Conservation (phyloP, 768 basidiomycete species). For the Mrakia blollopis region DNA sequence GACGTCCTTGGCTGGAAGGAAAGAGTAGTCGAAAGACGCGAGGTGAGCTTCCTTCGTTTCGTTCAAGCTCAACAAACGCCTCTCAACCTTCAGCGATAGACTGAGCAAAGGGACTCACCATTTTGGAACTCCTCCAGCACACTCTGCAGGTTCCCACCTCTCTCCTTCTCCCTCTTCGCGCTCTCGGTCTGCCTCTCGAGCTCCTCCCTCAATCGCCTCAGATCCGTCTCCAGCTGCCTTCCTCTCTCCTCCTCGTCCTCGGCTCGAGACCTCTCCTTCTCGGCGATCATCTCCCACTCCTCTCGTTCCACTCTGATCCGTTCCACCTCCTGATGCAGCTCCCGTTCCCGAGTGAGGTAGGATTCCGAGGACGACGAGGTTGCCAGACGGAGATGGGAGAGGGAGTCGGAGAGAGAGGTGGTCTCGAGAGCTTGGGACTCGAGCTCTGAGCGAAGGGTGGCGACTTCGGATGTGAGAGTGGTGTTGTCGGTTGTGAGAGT, state of each 20-base stretch:
- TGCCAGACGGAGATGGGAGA: conserved; percentile 47
- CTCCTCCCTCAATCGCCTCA: conserved; percentile 57
- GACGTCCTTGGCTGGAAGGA: conserved; percentile 69
- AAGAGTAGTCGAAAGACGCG: not conserved
- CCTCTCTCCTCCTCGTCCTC: conserved; percentile 49
- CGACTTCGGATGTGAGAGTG: conserved; percentile 63
- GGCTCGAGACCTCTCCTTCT: conserved; percentile 53
- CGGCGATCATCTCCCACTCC: conserved; percentile 68
- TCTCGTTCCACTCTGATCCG: conserved; percentile 74
- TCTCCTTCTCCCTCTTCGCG: conserved; percentile 58
- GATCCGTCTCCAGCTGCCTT: conserved; percentile 41
- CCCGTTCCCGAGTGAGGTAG: conserved; percentile 56
- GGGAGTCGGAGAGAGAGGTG: conserved; percentile 62
- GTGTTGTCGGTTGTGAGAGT: conserved; percentile 72
- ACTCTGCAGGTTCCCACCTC: conserved; percentile 75
- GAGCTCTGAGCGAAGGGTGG: conserved; percentile 76
- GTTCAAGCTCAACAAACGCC: not conserved
- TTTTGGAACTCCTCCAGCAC: conserved; percentile 94
- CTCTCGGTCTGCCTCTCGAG: conserved; percentile 41
- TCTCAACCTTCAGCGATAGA: too few species aligned
- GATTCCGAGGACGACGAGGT: conserved; percentile 48
- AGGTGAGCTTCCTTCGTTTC: not conserved
- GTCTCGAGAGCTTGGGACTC: conserved; percentile 68
- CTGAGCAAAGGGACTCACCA: conserved; percentile 52
- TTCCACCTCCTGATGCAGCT: conserved; percentile 83